These are phyloP conservation scores for Fraxinus pennsylvanica DNA, from an alignment of 257 asterid genomes.

Conservation along the genomic window DNA sequence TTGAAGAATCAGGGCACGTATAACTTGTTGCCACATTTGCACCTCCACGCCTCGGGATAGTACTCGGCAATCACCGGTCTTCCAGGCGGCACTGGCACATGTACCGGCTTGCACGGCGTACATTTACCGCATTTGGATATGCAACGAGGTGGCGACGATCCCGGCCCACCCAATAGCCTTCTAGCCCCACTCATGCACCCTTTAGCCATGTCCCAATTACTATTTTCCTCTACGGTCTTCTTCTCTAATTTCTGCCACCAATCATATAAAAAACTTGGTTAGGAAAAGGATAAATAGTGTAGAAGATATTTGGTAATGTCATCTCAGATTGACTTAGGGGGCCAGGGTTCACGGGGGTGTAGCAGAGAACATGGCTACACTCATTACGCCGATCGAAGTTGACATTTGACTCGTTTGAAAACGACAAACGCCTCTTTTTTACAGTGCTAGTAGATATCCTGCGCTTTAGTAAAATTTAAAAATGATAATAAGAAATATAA, in stretches of 20 bases:
- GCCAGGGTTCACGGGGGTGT: conserved; percentile 36
- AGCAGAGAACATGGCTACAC: conserved; percentile 39
- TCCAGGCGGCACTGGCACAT: conserved; percentile 59
- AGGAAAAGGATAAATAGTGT: conserved; percentile 2
- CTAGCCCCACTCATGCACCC: conserved; percentile 29
- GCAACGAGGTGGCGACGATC: conserved; percentile 68
- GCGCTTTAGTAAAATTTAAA: neutral
- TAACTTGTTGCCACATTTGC: conserved; percentile 59
- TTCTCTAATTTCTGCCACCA: too few relatives aligned
- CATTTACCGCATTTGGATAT: conserved; percentile 53
- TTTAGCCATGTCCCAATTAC: too few relatives aligned
- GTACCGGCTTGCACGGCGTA: conserved; percentile 63
- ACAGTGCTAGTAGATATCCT: conserved; percentile 19
- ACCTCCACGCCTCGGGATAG: conserved; percentile 65
- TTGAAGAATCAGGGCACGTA: conserved; percentile 41
- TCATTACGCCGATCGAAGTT: conserved; percentile 28
- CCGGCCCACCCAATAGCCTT: conserved; percentile 50
- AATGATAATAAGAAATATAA: too few relatives aligned
- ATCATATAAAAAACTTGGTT: neutral
- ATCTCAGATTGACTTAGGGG: conserved; percentile 6
- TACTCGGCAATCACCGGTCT: conserved; percentile 54
- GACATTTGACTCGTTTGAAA: neutral
- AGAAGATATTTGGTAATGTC: conserved; percentile 2
- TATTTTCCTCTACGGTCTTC: neutral
- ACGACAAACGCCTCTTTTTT: conserved; percentile 28